These are phyloP conservation scores for Citrus mangshanensis DNA, from an alignment of 345 rosid species.

Conservation along the genomic window DNA sequence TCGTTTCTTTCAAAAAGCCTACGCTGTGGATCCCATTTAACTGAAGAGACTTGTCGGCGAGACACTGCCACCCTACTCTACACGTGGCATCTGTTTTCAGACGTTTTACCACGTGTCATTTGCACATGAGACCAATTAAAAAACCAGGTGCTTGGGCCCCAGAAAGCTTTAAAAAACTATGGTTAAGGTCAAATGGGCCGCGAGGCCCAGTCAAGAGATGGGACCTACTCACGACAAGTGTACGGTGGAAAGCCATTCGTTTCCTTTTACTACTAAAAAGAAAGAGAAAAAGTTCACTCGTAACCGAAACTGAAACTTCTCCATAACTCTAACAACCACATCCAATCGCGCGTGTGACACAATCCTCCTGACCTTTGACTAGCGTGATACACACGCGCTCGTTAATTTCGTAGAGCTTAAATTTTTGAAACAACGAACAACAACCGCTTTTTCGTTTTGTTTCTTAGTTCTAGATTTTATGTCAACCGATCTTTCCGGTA, in stretches of 20 bases:
- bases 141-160: not conserved
- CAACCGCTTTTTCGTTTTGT: constrained; percentile 24
- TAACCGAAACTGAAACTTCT: constrained; percentile 7
- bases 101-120: not conserved
- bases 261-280: not conserved
- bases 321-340: not conserved
- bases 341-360: not conserved
- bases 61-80: not conserved
- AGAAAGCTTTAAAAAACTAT: not conserved
- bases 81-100: not conserved
- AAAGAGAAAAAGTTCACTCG: not conserved
- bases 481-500: constrained; percentile 8
- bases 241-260: not conserved
- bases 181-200: not conserved
- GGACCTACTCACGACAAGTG: constrained; percentile 5
- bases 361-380: not conserved
- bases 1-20: constrained; percentile 4
- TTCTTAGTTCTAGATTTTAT: not conserved
- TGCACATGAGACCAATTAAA: not conserved
- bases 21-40: not conserved
- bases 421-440: constrained; percentile 11
- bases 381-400: not conserved
- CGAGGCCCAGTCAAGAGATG: not conserved
- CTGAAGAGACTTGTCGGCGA: not conserved
- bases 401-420: not conserved